Base-by-base conservation (phyloP, 768 basidiomycete genomes). In the Lactarius deliciosus region DNA sequence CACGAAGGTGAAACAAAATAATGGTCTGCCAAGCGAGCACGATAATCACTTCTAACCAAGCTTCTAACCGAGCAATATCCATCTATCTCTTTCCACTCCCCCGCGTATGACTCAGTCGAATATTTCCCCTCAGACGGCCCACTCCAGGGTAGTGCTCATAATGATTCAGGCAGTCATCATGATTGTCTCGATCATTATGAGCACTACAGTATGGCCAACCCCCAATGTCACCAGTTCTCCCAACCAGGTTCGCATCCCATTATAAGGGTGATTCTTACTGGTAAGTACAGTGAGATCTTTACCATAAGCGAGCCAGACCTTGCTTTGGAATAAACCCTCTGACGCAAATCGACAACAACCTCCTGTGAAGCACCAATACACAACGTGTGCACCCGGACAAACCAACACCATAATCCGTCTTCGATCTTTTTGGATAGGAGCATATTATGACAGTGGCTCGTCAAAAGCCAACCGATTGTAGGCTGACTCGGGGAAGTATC, bases 401-500 rank as follows among this genome's bases (percentile, higher is more conserved):
- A 50, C 28, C 25, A 7, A 9, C 32, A 63, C 34, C 59, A 7
- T 38, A 34, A 47, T 38, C 57, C 36, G 34, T 34, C 34, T 22
- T 22, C 38, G 3, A 10, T 34, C 0, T 13, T 7, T 16, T 20
- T 8, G 6, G 11, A 65, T 53, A 22, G 55, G 45, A 28, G 4
- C n/a, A 3, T 20, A 15, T 64, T 38, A 69, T 65, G 59, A 72
- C 62, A 87, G 69, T 22, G 80, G 69, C 36, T 70, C 75, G 70
- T 90, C 84, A 64, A 91, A 76, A 67, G 83, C 79, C 57, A 79
- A 79, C 50, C 75, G 79, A 20, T 72, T 70, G 72, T 89, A 92
- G 54, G 76, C 73, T 30, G 64, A 65, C 73, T 94, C 92, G 0
- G 89, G 80, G 73, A 88, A 96, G 74, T 95, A 96, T 71, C 89